phyloP scores from a whole-genome alignment of 148 eudicot genomes.

The Diospyros kaki region DNA sequence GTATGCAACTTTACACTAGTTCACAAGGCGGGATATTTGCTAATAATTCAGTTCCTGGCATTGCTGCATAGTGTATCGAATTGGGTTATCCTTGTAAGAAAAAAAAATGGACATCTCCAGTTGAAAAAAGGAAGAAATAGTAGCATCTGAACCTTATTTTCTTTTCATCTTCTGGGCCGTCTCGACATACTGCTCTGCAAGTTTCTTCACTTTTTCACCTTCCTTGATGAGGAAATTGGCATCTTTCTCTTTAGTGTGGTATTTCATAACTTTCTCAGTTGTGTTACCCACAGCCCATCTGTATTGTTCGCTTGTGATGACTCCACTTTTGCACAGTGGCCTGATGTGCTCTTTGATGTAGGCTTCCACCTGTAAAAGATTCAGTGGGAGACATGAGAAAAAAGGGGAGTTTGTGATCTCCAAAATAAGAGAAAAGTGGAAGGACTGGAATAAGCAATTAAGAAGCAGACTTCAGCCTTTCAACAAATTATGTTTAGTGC shows the following conservation, averaged over 20 bases:
- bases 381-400: background rate
- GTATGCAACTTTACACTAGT: background rate
- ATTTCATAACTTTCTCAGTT: constrained; percentile 82
- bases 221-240: constrained; percentile 81
- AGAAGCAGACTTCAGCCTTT: background rate
- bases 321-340: constrained; percentile 91
- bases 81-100: background rate
- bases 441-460: background rate
- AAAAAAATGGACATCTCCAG: background rate
- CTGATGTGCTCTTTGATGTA: constrained; percentile 96
- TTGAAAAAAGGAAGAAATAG: background rate
- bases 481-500: background rate
- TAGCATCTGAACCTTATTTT: background rate
- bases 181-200: constrained; percentile 86
- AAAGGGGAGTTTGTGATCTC: background rate
- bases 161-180: constrained; percentile 55
- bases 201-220: constrained; percentile 80
- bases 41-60: too few relatives aligned
- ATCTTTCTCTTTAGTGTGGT: constrained; percentile 72
- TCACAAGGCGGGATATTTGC: constrained; percentile 3
- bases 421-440: background rate
- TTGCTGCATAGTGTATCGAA: too few relatives aligned
- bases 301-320: constrained; percentile 79
- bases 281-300: constrained; percentile 79
- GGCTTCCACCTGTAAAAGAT: constrained; percentile 63